Evolutionary conservation across 768 basidiomycete genomes (phyloP).

Genomic region (Pleurotus tuoliensis): DNA sequence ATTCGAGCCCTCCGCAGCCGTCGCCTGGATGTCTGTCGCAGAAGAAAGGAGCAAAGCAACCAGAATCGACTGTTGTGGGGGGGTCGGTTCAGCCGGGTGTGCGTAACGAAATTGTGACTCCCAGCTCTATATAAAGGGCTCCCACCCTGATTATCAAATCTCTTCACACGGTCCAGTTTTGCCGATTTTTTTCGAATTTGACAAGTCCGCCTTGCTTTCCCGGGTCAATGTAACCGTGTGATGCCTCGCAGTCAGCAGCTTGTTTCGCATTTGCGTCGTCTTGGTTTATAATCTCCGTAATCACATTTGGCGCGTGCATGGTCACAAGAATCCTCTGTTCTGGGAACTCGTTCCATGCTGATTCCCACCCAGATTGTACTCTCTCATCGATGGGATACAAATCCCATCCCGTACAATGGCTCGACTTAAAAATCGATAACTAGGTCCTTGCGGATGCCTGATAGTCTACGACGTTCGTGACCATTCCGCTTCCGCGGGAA

Average conservation of each 20-base stretch:
- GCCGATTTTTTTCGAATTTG: not conserved
- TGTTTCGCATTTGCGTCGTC: not conserved
- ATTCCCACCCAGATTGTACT: not conserved
- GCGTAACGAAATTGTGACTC: constrained; percentile 6
- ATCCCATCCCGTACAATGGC: not conserved
- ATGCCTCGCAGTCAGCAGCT: not conserved
- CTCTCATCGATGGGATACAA: constrained; percentile 5
- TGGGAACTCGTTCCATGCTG: not conserved
- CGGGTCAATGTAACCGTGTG: not conserved
- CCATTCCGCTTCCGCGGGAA: not conserved
- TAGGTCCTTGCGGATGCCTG: too few relatives aligned
- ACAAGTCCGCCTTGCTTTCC: not conserved
- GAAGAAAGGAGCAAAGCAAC: constrained; percentile 32
- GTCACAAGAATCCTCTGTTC: not conserved
- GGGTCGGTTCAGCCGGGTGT: constrained; percentile 48
- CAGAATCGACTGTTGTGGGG: constrained; percentile 40
- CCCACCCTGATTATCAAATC: not conserved
- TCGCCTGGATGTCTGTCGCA: constrained; percentile 33
- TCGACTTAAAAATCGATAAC: too few relatives aligned
- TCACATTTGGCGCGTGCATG: not conserved
- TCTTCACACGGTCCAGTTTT: not conserved
- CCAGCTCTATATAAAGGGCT: not conserved
- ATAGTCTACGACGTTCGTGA: not conserved
- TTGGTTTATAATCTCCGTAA: not conserved
- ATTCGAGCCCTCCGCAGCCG: constrained; percentile 38